Evolutionary conservation across 2,329 filamentous ascomycete genomes (phyloP).

Genomic region (Diaporthe ampelina): DNA sequence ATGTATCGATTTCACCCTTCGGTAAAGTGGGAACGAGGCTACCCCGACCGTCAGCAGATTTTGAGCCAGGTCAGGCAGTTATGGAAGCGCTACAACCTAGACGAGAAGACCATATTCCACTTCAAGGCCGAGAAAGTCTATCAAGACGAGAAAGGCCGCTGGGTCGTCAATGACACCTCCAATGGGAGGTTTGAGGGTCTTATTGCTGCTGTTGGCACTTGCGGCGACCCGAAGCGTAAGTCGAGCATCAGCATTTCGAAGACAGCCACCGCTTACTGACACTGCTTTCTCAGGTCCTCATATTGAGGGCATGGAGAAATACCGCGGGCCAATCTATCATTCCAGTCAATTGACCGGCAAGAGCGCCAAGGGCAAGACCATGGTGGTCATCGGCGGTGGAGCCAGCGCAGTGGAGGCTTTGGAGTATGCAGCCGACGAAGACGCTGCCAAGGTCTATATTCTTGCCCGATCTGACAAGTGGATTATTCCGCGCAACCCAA

Average conservation of each 20-base stretch:
- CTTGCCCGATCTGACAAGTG: slow-evolving; percentile 86
- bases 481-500: slow-evolving; percentile 85
- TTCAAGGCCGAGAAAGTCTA: slow-evolving; percentile 78
- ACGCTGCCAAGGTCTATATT: slow-evolving; percentile 78
- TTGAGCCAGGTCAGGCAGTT: slow-evolving; percentile 78
- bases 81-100: slow-evolving; percentile 82
- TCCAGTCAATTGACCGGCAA: slow-evolving; percentile 81
- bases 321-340: slow-evolving; percentile 80
- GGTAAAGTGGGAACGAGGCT: slow-evolving; percentile 80
- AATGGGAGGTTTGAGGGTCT: slow-evolving; percentile 84
- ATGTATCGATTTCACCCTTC: slow-evolving; percentile 93
- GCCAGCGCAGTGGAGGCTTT: slow-evolving; percentile 87
- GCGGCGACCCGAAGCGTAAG: slow-evolving; percentile 71
- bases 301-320: slow-evolving; percentile 78
- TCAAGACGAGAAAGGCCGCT: slow-evolving; percentile 76
- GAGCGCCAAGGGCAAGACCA: slow-evolving; percentile 79
- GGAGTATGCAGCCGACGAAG: slow-evolving; percentile 79
- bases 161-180: slow-evolving; percentile 81
- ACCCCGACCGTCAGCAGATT: slow-evolving; percentile 83
- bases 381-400: slow-evolving; percentile 83
- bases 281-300: slow-evolving; percentile 71
- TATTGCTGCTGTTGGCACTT: slow-evolving; percentile 84
- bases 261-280: not conserved
- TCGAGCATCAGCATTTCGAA: not conserved
- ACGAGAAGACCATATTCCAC: slow-evolving; percentile 79